Percentiles rank a stretch among this genome's conserved stretches.
phyloP scores from a whole-genome alignment of 768 basidiomycete species.

The Imleria badia region DNA sequence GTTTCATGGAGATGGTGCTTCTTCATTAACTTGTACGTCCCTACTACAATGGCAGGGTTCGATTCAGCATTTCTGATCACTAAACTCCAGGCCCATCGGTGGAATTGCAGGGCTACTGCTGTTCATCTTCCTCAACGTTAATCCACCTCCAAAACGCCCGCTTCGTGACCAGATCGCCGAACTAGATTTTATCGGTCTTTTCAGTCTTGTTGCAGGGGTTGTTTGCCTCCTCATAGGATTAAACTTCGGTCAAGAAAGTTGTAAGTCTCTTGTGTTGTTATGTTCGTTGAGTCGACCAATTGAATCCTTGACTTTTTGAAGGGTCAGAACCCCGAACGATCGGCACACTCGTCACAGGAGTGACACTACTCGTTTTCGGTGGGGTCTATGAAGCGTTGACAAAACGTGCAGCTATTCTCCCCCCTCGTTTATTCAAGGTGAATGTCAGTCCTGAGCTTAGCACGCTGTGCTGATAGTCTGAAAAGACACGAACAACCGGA shows the following conservation, averaged over 20 bases:
- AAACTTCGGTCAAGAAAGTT: conserved; percentile 63
- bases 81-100: conserved; percentile 57
- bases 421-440: conserved; percentile 74
- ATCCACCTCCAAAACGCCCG: conserved; percentile 61
- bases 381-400: conserved; percentile 61
- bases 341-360: conserved; percentile 53
- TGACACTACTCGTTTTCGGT: conserved; percentile 46
- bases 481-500: conserved; percentile 65
- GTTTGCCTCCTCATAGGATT: conserved; percentile 69
- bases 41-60: neutral
- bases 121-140: conserved; percentile 73
- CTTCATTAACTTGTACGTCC: conserved; percentile 61
- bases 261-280: conserved; percentile 38
- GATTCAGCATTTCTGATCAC: neutral
- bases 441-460: neutral
- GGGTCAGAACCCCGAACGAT: conserved; percentile 61
- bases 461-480: neutral
- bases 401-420: conserved; percentile 64
- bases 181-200: conserved; percentile 71
- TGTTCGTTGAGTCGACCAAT: neutral
- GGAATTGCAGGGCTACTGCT: conserved; percentile 58
- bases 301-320: conserved; percentile 20
- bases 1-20: conserved; percentile 83
- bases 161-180: conserved; percentile 55
- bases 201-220: conserved; percentile 60